A percentile compares a stretch with the other conserved stretches of the same genome.
These are phyloP conservation scores for Echria macrotheca DNA, from an alignment of 495 filamentous ascomycete species.

Conservation along the genomic window DNA sequence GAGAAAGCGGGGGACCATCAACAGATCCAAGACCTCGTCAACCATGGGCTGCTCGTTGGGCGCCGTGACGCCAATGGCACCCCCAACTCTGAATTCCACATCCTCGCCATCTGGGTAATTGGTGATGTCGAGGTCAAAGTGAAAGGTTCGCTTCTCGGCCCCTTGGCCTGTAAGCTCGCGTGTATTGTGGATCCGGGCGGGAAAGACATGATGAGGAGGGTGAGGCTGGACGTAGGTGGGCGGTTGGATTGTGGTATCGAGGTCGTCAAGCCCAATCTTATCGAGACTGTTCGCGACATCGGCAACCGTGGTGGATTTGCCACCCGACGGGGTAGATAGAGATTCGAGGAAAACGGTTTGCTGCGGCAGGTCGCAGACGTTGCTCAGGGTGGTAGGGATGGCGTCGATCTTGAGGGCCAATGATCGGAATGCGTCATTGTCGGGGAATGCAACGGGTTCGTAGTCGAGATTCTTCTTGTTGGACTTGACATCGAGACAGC, in stretches of 20 bases:
- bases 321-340: constrained; percentile 29
- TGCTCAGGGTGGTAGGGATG: constrained; percentile 66
- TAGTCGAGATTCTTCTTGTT: constrained; percentile 49
- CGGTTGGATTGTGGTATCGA: constrained; percentile 56
- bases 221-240: constrained; percentile 93
- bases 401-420: constrained; percentile 70
- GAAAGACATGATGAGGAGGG: constrained; percentile 83
- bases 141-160: constrained; percentile 94
- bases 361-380: constrained; percentile 62
- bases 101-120: constrained; percentile 84
- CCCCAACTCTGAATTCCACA: constrained; percentile 93
- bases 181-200: constrained; percentile 72
- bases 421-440: constrained; percentile 78
- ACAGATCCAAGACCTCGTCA: constrained; percentile 73
- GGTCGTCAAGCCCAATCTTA: constrained; percentile 32
- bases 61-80: constrained; percentile 87
- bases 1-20: constrained; percentile 69
- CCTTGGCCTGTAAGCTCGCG: constrained; percentile 84
- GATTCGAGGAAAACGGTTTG: constrained; percentile 65
- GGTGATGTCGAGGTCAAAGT: constrained; percentile 95
- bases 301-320: constrained; percentile 19
- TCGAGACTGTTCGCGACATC: constrained; percentile 23
- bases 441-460: constrained; percentile 59
- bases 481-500: constrained; percentile 63
- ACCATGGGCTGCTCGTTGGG: constrained; percentile 76